Evolutionary conservation across 2,329 filamentous ascomycete genomes (phyloP), one percentile per base, ranked within the genome.

Genomic region (Cephalotrichum gorgonifer): DNA sequence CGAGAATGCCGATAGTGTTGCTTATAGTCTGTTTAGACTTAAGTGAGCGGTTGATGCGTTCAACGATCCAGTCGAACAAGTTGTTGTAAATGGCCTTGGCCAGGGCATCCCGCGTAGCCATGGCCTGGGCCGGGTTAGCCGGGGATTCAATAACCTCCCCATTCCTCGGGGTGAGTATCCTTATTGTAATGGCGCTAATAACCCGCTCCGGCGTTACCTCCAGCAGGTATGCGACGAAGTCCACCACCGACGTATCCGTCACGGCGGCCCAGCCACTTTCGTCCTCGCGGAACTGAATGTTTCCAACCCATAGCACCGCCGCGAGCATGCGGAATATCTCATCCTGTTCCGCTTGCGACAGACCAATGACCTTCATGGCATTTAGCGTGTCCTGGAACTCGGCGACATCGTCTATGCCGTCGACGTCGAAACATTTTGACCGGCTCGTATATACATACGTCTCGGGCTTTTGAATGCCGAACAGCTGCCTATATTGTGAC

Each of bases 11-110:
- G 56, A 98, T 93, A 3, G 87, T 87, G 64, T 96, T 93, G 39
- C 80, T 72, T 3, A 90, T 78, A 0, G 79, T 70, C 44, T 87
- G 85, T 54, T 83, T 79, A 20, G 91, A 86, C 64, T 87, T 83
- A 52, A 97, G 70, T 4, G 91, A 95, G 55, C 83, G 79, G 67
- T 97, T 97, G 56, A 97, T 83, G 56, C 93, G 85, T 58, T 85
- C 80, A 20, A 97, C 90, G 55, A 98, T 97, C 93, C 93, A 98
- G 67, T 98, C 91, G 59, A 98, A 98, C 49, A 98, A 78, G 62
- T 96, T 96, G 74, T 86, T 86, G 68, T 98, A 98, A 51, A 98
- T 89, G n/a, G 84, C 90, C 73, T 93, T 97, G 52, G 91, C 81
- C 46, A 98, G 71, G 11, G 90, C 93, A 68, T 98, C 93, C 56